Evolutionary conservation across 768 basidiomycete species (phyloP), one percentile per base, ranked within the genome.

Genomic region (Cystobasidium ongulense): DNA sequence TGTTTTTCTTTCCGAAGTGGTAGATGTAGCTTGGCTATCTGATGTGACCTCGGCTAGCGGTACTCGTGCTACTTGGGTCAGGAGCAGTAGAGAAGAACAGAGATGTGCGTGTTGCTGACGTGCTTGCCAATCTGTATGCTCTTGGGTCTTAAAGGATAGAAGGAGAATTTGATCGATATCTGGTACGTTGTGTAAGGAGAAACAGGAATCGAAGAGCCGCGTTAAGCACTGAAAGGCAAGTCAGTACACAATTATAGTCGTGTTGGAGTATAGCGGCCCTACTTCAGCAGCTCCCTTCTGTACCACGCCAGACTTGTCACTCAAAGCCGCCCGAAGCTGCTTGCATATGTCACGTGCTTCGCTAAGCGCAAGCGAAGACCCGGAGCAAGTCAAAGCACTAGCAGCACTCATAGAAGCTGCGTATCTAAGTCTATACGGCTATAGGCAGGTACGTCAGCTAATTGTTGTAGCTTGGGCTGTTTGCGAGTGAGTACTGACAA

Each of bases 221-320:
- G 72, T 46, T 7, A 74, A 62, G 21, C 66, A 71, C 36, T 46
- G 23, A 38, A 31, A n/a, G 13, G 23, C 0, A 15, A 18, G 1
- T 18, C 21, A n/a, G 29, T 43, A 21, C 0, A 18, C 29, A 18
- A 43, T 39, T 21, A n/a, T n/a, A n/a, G n/a, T n/a, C n/a, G n/a
- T n/a, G n/a, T n/a, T n/a, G n/a, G n/a, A 70, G 1, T 8, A 2
- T 4, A 2, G 23, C 31, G 36, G 1, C 18, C 82, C 72, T 77
- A 91, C 92, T 77, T 90, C 87, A 29, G 91, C 86, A 8, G 89
- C 88, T 1, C 87, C 91, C 27, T 94, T 87, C 79, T 96, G 91
- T 21, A 98, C 86, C 4, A 91, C 86, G 1, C 92, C 82, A 7
- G 88, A 87, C 81, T 91, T 93, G 81, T 98, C 95, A 0, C 84